These are phyloP conservation scores for Ophiostoma ips DNA, from an alignment of 2,329 filamentous ascomycete genomes.

Conservation along the genomic window DNA sequence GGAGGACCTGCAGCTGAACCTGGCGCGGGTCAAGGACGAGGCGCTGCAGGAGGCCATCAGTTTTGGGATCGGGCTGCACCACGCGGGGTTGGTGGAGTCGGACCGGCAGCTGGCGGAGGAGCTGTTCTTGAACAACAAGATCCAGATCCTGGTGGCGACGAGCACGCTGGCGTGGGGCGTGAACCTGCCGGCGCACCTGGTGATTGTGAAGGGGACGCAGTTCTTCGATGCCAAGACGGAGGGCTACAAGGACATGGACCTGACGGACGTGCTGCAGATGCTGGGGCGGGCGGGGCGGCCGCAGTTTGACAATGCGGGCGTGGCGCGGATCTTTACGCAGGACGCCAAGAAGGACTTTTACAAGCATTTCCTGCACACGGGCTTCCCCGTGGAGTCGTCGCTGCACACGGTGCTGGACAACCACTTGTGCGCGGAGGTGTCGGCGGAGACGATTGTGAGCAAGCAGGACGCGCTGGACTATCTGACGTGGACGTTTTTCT, in stretches of 20 bases:
- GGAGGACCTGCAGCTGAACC: constrained; percentile 77
- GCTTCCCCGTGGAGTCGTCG: constrained; percentile 93
- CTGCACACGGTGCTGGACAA: constrained; percentile 94
- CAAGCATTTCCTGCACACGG: constrained; percentile 96
- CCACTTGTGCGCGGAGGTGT: constrained; percentile 89
- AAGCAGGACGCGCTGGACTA: constrained; percentile 98
- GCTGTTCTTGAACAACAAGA: constrained; percentile 93
- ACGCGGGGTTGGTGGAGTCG: constrained; percentile 89
- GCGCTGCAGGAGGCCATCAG: constrained; percentile 85
- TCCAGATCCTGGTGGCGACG: constrained; percentile 90
- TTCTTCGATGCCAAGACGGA: constrained; percentile 97
- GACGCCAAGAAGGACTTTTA: constrained; percentile 98
- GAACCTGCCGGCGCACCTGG: constrained; percentile 89
- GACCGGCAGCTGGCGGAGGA: constrained; percentile 88
- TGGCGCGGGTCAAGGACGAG: constrained; percentile 85
- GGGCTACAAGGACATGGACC: constrained; percentile 96
- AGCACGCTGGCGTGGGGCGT: constrained; percentile 97
- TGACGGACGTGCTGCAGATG: constrained; percentile 97
- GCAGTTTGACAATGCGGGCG: constrained; percentile 91
- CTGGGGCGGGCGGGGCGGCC: constrained; percentile 87
- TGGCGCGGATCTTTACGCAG: constrained; percentile 94
- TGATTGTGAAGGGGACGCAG: constrained; percentile 95
- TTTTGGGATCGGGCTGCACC: constrained; percentile 93
- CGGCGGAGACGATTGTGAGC: constrained; percentile 78
- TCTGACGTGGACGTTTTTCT: constrained; percentile 99